Conservation (phyloP, 2,329 filamentous ascomycete species). For the Aureobasidium uvarum region DNA sequence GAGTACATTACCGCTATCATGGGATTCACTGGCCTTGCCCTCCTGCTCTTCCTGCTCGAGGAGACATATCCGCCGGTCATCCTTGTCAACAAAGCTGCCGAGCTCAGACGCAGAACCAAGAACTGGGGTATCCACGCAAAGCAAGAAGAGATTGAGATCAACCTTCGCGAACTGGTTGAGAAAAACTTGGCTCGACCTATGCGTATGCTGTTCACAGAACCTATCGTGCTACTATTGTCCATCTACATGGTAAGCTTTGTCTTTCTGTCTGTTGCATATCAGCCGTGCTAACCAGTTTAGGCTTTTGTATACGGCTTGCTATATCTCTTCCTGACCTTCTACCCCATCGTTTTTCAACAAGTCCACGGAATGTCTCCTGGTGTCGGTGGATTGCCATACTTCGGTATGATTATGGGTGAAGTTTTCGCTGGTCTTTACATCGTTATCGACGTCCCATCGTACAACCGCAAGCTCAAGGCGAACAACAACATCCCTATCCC, state of each 20-base stretch:
- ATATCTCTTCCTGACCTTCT: conserved; percentile 83
- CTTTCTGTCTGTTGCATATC: conserved; percentile 24
- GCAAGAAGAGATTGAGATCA: conserved; percentile 43
- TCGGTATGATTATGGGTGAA: conserved; percentile 60
- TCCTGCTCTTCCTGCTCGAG: conserved; percentile 54
- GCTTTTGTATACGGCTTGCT: conserved; percentile 55
- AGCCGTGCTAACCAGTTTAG: conserved; percentile 6
- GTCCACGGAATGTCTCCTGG: conserved; percentile 70
- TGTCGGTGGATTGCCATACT: conserved; percentile 73
- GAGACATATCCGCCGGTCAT: conserved; percentile 61
- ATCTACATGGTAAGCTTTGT: conserved; percentile 43
- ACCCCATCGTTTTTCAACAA: conserved; percentile 72
- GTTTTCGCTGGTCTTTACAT: conserved; percentile 34
- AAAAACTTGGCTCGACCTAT: conserved; percentile 45
- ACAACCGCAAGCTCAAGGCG: conserved; percentile 40
- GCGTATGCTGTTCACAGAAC: conserved; percentile 51
- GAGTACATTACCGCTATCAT: conserved; percentile 54
- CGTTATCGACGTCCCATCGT: conserved; percentile 33
- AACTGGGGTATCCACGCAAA: conserved; percentile 63
- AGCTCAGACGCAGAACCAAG: conserved; percentile 54
- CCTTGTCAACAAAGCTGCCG: conserved; percentile 55
- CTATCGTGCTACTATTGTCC: conserved; percentile 50
- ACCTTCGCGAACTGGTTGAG: conserved; percentile 39
- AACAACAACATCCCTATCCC: conserved; percentile 55
- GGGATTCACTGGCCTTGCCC: conserved; percentile 51